Base-by-base conservation (phyloP, 768 basidiomycete species). In the Nevesoporus exiguus region DNA sequence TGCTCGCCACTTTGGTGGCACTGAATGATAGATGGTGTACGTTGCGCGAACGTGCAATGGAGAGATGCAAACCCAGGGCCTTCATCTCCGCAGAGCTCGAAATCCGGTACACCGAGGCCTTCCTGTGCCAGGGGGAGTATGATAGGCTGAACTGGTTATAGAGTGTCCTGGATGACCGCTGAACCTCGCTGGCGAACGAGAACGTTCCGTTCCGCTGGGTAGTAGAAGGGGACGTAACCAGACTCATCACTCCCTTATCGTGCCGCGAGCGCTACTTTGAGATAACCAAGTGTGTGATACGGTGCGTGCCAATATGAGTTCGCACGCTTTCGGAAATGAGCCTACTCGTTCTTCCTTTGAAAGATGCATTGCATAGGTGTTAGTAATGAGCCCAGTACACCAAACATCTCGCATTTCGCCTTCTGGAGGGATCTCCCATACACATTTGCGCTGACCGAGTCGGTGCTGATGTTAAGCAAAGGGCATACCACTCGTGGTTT, bases 41-140 rank as follows among this genome's bases (percentile, higher is more conserved):
- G 57, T 54, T 54, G 59, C 24, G 31, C 59, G 57, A 66, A 68
- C 64, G 61, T 63, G 66, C 57, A 64, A 68, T 61, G 49, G 40
- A 54, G 36, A 58, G 55, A 54, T 57, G 47, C 55, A 61, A 55
- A 52, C 49, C 54, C 21, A 25, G 56, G n/a, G 51, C 17, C 45
- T 66, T 66, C 66, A 66, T 66, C 55, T 66, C 65, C 65, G 65
- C 42, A 59, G 25, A 43, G 50, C 48, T 55, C 65, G 66, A 58
- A 49, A 48, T 57, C 66, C 65, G 66, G 34, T 48, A 43, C 42
- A 54, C 65, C 66, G 65, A 66, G 65, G 65, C 43, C 61, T 66
- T 66, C 65, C 66, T 66, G 59, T 54, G 21, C 24, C 55, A 55
- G n/a, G 57, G 62, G 55, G 58, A 17, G 1, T 11, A 46, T 21